These are phyloP conservation scores for Cyphellophora europaea DNA, from an alignment of 2,329 filamentous ascomycete species.

Conservation along the genomic window DNA sequence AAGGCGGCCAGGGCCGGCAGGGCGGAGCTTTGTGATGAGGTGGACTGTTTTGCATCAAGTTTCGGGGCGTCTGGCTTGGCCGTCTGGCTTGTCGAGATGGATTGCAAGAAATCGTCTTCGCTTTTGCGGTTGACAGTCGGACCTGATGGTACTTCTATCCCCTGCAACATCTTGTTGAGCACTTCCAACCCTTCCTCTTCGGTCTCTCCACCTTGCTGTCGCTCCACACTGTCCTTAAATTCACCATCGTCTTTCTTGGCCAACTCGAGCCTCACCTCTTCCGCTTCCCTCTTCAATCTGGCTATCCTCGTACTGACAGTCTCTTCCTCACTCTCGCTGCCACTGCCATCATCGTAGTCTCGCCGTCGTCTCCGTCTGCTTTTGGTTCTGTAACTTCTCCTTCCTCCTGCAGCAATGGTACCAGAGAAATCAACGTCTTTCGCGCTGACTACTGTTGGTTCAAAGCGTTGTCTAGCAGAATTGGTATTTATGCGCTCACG, in stretches of 20 bases:
- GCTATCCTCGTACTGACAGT: constrained; percentile 70
- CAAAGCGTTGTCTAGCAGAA: constrained; percentile 71
- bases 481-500: constrained; percentile 66
- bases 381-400: constrained; percentile 72
- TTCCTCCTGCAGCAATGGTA: constrained; percentile 63
- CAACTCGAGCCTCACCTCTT: constrained; percentile 55
- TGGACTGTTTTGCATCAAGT: background rate
- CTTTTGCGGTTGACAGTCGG: constrained; percentile 1
- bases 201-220: constrained; percentile 32
- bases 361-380: constrained; percentile 57
- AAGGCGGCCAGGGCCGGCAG: constrained; percentile 68
- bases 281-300: constrained; percentile 71
- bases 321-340: constrained; percentile 73
- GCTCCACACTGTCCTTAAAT: constrained; percentile 20
- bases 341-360: constrained; percentile 53
- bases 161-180: constrained; percentile 63
- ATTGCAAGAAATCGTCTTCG: constrained; percentile 5
- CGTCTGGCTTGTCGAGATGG: background rate
- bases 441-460: constrained; percentile 65
- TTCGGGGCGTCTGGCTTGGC: background rate
- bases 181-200: constrained; percentile 52
- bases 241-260: constrained; percentile 25
- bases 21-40: background rate
- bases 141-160: too few species aligned
- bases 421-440: constrained; percentile 81